Base-by-base conservation (phyloP, 495 filamentous ascomycete species). In the Filosporella fistucella region DNA sequence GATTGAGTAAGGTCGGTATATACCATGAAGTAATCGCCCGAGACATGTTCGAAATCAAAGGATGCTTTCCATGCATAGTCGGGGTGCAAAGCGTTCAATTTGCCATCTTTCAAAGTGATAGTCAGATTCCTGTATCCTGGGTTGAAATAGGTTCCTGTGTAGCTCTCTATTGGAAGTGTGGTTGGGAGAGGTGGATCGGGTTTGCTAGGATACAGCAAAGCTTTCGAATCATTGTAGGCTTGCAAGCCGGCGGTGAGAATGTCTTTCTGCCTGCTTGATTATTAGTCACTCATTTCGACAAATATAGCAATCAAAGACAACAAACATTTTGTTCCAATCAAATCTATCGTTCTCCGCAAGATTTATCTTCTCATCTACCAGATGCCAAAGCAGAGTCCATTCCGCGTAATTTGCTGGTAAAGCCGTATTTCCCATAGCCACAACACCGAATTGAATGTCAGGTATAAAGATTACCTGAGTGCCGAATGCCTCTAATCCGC, bases 401-500 rank as follows among this genome's bases (percentile, higher is more conserved):
- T 64, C 57, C 4, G 56, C 56, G 7, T 25, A 14, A 43, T 65
- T 61, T 9, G 57, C 59, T 5, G 64, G 62, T 18, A 56, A 16
- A 11, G 51, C 63, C 9, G 68, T 67, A 42, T 79, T 80, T 1
- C 54, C 69, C 58, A 79, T 64, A 18, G 67, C 56, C 0, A 68
- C 66, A 10, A 76, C 61, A 0, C 72, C 75, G 36, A 63, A 80
- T 6, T 65, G 46, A 21, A 64, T 51, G 5, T 60, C 61, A 0
- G 75, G 75, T 17, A 80, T 45, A 47, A 72, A 74, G 12, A 63
- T 64, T 2, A 79, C 60, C 32, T 67, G 49, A 0, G 69, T 59
- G 1, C 63, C 67, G 43, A 68, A 74, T 0, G 70, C 74, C 13
- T 63, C 54, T 64, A 75, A 65, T 9, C 67, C 67, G 4, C 75